Conservation (phyloP, 371 early-diverging fungal genomes). For the Chytridium lagenaria region DNA sequence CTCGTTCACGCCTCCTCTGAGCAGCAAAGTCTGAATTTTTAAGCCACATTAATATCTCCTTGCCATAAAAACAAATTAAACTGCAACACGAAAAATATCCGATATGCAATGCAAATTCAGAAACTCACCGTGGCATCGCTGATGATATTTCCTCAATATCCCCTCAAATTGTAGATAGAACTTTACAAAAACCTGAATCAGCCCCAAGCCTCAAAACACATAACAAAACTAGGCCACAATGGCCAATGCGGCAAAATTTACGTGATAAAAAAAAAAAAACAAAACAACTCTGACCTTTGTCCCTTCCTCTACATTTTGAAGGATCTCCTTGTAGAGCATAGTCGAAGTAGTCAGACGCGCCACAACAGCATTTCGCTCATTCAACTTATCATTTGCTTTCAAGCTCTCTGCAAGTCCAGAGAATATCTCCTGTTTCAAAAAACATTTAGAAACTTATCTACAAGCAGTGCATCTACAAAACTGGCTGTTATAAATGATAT, state of each 20-base stretch:
- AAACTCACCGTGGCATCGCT: not conserved
- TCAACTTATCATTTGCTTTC: not conserved
- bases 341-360: not conserved
- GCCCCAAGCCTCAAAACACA: not conserved
- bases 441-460: not conserved
- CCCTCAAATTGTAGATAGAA: not conserved
- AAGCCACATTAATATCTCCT: too few species aligned
- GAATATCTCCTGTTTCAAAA: not conserved
- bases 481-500: not conserved
- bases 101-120: conserved; percentile 9
- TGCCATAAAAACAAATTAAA: too few species aligned
- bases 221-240: too few species aligned
- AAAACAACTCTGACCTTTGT: too few species aligned
- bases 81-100: too few species aligned
- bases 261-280: too few species aligned
- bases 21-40: too few species aligned
- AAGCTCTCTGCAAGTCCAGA: not conserved
- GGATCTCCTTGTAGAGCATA: not conserved
- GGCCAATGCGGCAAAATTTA: too few species aligned
- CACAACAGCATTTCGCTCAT: not conserved
- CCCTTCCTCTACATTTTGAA: not conserved
- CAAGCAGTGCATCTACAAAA: too few species aligned
- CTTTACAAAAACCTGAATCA: not conserved
- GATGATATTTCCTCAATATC: not conserved
- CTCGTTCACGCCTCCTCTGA: not conserved